Conservation (phyloP, 495 filamentous ascomycete genomes). For the Penicillium taxi region DNA sequence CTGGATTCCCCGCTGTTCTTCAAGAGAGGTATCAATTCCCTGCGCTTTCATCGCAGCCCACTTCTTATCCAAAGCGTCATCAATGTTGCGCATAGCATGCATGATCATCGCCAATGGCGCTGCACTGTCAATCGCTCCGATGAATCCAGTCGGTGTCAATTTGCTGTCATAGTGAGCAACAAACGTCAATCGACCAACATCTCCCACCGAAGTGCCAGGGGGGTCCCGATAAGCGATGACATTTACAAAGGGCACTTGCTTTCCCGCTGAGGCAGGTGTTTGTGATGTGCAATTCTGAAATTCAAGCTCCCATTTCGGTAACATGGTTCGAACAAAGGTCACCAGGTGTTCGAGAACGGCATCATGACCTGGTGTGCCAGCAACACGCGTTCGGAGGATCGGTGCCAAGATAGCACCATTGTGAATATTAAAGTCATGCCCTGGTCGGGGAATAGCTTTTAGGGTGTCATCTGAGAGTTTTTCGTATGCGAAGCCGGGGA, state of each 20-base stretch:
- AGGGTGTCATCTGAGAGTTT: slow-evolving; percentile 66
- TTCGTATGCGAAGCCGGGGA: slow-evolving; percentile 51
- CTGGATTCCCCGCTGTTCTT: slow-evolving; percentile 77
- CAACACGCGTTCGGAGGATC: slow-evolving; percentile 82
- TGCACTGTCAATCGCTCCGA: slow-evolving; percentile 89
- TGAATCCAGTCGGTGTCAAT: slow-evolving; percentile 74
- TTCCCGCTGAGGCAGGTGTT: slow-evolving; percentile 64
- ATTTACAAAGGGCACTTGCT: slow-evolving; percentile 74
- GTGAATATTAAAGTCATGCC: slow-evolving; percentile 72
- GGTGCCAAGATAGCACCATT: slow-evolving; percentile 71
- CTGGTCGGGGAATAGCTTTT: slow-evolving; percentile 55
- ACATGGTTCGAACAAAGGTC: slow-evolving; percentile 62
- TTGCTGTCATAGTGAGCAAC: slow-evolving; percentile 95
- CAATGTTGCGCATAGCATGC: slow-evolving; percentile 73
- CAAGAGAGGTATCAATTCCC: slow-evolving; percentile 42
- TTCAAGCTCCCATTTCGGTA: slow-evolving; percentile 71
- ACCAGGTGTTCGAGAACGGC: slow-evolving; percentile 74
- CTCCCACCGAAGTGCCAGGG: slow-evolving; percentile 63
- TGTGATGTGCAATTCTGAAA: slow-evolving; percentile 80
- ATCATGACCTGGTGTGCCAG: slow-evolving; percentile 71
- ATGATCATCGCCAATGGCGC: slow-evolving; percentile 89
- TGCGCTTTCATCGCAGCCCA: slow-evolving; percentile 64
- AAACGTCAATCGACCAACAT: slow-evolving; percentile 72
- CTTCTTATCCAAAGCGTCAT: slow-evolving; percentile 68
- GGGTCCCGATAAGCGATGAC: slow-evolving; percentile 85